These are phyloP conservation scores for Gossypium longicalyx DNA, from an alignment of 345 rosid genomes.

Conservation along the genomic window DNA sequence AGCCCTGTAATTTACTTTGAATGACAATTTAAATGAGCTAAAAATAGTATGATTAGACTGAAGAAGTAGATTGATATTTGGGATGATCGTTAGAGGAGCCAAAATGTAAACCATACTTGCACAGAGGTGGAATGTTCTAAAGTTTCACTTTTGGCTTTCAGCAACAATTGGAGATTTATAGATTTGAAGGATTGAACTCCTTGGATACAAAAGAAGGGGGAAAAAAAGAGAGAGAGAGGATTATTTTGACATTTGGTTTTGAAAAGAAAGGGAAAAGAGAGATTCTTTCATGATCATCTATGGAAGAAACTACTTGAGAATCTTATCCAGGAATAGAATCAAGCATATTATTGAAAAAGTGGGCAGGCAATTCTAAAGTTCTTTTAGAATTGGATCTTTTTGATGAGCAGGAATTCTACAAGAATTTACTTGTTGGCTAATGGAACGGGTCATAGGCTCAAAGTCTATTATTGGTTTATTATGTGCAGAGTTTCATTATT, in stretches of 20 bases:
- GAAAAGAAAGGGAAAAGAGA: neutral
- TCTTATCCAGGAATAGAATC: neutral
- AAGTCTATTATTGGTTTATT: neutral
- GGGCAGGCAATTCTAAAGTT: neutral
- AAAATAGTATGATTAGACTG: neutral
- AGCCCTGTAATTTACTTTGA: neutral
- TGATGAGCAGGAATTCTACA: neutral
- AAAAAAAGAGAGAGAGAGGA: too few relatives aligned
- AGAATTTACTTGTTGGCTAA: neutral
- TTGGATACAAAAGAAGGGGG: neutral
- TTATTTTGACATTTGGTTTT: neutral
- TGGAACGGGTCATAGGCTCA: neutral
- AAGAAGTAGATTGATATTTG: neutral
- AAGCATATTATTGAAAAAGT: neutral
- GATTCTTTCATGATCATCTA: neutral
- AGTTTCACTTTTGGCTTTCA: neutral
- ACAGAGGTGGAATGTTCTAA: neutral
- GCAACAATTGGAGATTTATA: neutral
- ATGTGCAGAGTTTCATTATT: neutral
- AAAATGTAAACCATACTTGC: neutral
- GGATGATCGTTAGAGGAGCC: neutral
- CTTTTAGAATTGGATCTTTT: neutral
- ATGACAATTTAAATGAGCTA: neutral
- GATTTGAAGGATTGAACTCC: neutral
- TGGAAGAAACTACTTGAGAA: slow-evolving; percentile 1